Evolutionary conservation across 148 eudicot species (phyloP).

Genomic region (Silene conica): DNA sequence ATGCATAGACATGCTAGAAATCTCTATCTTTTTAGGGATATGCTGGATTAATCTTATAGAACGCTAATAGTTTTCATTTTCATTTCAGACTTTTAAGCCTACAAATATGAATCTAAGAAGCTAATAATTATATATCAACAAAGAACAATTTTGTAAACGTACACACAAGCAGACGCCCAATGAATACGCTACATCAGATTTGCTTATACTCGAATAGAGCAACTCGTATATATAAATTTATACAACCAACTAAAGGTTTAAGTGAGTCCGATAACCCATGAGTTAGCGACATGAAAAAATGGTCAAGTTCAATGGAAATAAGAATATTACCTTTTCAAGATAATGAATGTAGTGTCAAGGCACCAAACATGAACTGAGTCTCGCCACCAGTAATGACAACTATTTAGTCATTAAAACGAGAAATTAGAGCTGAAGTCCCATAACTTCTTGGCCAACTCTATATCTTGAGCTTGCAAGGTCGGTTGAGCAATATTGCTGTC

Average conservation of each 20-base stretch:
- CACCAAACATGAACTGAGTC: slow-evolving; percentile 56
- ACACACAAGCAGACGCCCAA: too few species aligned
- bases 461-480: slow-evolving; percentile 35
- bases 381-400: slow-evolving; percentile 78
- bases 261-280: not conserved
- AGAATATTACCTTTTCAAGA: slow-evolving; percentile 38
- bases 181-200: not conserved
- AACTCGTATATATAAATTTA: too few species aligned
- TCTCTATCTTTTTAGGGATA: too few species aligned
- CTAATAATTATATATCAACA: too few species aligned
- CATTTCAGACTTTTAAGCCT: too few species aligned
- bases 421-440: slow-evolving; percentile 69
- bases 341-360: slow-evolving; percentile 53
- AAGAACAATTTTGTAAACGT: too few species aligned
- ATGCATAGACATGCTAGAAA: too few species aligned
- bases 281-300: not conserved
- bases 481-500: slow-evolving; percentile 55
- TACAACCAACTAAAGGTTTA: not conserved
- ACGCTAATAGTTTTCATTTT: too few species aligned
- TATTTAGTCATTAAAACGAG: too few species aligned
- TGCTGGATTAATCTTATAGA: too few species aligned
- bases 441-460: slow-evolving; percentile 48
- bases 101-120: too few species aligned
- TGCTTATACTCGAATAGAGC: not conserved
- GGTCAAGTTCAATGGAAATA: not conserved